phyloP scores from a whole-genome alignment of 768 basidiomycete species.

The Podaxis mareebaensis region DNA sequence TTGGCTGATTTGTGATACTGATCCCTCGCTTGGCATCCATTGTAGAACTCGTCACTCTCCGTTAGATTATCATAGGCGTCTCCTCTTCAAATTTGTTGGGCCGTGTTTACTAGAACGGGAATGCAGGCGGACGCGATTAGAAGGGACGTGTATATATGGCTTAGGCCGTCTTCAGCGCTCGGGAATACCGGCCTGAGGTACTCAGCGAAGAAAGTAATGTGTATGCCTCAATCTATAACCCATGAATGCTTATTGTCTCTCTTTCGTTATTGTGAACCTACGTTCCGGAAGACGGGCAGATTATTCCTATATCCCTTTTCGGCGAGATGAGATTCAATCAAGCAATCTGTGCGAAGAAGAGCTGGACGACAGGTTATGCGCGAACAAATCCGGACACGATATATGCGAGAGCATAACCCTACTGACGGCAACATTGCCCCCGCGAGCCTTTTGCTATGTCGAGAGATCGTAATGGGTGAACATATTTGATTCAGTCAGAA shows the following conservation, averaged over 20 bases:
- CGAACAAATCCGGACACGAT: neutral
- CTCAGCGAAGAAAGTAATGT: neutral
- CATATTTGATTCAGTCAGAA: neutral
- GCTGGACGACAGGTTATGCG: neutral
- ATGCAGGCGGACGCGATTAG: neutral
- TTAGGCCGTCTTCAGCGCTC: neutral
- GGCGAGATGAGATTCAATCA: neutral
- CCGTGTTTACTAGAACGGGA: neutral
- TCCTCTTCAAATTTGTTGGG: neutral
- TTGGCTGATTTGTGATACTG: constrained; percentile 6
- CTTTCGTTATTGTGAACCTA: neutral
- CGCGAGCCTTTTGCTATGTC: neutral
- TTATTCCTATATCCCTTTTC: neutral
- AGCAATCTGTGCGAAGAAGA: neutral
- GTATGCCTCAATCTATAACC: neutral
- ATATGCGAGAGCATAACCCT: neutral
- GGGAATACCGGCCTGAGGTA: neutral
- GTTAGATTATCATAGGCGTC: constrained; percentile 19
- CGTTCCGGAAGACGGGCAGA: neutral
- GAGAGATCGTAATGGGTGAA: neutral
- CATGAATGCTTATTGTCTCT: neutral
- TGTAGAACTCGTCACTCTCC: constrained; percentile 37
- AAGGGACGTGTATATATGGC: neutral
- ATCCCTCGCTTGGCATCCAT: neutral
- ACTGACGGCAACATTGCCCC: neutral